Percentiles rank a stretch among this genome's conserved stretches.
Evolutionary conservation across 2,329 filamentous ascomycete genomes (phyloP).

Genomic region (Fusarium sp.): DNA sequence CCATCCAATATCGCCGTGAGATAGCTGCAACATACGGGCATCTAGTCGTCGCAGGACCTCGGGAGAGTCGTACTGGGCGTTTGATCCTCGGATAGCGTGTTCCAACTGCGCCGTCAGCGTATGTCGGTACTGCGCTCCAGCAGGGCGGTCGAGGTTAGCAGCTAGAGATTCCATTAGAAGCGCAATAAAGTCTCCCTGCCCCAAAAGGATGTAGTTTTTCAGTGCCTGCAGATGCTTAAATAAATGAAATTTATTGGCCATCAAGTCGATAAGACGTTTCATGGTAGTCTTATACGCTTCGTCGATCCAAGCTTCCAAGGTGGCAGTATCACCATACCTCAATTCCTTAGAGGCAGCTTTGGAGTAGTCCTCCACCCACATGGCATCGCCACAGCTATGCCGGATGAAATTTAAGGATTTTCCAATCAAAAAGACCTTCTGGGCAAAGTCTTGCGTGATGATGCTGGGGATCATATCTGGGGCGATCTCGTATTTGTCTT

Average conservation of each 20-base stretch:
- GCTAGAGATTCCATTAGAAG: conserved; percentile 96
- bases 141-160: conserved; percentile 91
- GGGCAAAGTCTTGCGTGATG: conserved; percentile 91
- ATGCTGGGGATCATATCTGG: conserved; percentile 92
- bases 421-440: conserved; percentile 96
- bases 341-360: conserved; percentile 93
- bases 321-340: conserved; percentile 91
- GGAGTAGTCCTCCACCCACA: conserved; percentile 96
- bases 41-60: conserved; percentile 93
- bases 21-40: conserved; percentile 97
- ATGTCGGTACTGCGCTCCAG: conserved; percentile 96
- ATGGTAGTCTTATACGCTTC: conserved; percentile 98
- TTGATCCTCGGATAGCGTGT: conserved; percentile 95
- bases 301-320: conserved; percentile 91
- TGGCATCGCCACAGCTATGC: conserved; percentile 91
- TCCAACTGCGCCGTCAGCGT: conserved; percentile 98
- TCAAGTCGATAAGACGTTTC: conserved; percentile 91
- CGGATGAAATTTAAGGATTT: conserved; percentile 99
- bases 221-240: conserved; percentile 92
- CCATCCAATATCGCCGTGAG: conserved; percentile 97
- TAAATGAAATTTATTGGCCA: conserved; percentile 94
- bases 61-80: conserved; percentile 93
- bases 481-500: conserved; percentile 93
- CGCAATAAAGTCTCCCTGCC: conserved; percentile 97
- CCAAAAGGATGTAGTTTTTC: conserved; percentile 94